Evolutionary conservation across 345 rosid species (phyloP).

Genomic region (Aquilaria yunnanensis): DNA sequence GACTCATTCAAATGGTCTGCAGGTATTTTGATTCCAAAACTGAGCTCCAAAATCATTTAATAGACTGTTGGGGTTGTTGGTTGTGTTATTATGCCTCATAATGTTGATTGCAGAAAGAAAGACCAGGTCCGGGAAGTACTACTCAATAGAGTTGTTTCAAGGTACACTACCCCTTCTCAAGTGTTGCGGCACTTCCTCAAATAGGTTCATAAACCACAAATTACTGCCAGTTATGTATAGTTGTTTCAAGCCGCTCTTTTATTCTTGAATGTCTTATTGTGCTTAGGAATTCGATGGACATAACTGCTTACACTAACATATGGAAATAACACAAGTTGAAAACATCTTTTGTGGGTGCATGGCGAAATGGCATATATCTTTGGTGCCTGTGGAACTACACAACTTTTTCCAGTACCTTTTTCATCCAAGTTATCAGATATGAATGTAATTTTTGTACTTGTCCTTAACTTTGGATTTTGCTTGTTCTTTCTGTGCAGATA

Average conservation of each 20-base stretch:
- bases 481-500: slow-evolving; percentile 30
- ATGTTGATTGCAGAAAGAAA: slow-evolving; percentile 52
- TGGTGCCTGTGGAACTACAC: no score
- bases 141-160: slow-evolving; percentile 67
- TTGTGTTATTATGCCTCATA: slow-evolving; percentile 95
- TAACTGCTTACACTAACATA: no score
- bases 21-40: slow-evolving; percentile 79
- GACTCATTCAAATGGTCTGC: slow-evolving; percentile 15
- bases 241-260: no score
- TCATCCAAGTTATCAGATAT: background rate
- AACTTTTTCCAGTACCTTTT: no score
- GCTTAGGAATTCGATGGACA: no score
- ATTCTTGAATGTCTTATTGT: no score
- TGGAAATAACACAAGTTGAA: no score
- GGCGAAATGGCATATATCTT: no score
- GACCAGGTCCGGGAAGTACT: slow-evolving; percentile 68
- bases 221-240: background rate
- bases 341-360: no score
- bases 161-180: slow-evolving; percentile 33
- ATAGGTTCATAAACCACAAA: background rate
- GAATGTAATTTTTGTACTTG: background rate
- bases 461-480: background rate
- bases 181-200: background rate
- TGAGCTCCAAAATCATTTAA: slow-evolving; percentile 76
- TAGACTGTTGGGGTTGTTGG: slow-evolving; percentile 96